Conservation (phyloP, 2,329 filamentous ascomycete species). For the Fusarium chuoi region DNA sequence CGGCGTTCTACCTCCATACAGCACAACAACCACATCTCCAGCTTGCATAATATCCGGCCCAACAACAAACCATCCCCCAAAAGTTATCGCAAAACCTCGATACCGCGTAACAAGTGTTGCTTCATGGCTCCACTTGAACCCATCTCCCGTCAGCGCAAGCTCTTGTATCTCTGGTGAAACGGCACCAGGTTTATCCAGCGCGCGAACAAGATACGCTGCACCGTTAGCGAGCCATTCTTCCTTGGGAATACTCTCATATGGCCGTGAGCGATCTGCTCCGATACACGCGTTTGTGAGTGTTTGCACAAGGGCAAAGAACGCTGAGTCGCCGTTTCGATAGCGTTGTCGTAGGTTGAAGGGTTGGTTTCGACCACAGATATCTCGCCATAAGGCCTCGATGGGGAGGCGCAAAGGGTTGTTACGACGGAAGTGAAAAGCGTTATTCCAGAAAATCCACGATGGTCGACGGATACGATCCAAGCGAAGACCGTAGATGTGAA, state of each 20-base stretch:
- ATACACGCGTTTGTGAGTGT: slow-evolving; percentile 50
- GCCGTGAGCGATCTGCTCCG: slow-evolving; percentile 42
- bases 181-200: slow-evolving; percentile 7
- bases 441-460: slow-evolving; percentile 47
- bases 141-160: slow-evolving; percentile 44
- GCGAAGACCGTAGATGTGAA: slow-evolving; percentile 45
- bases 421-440: slow-evolving; percentile 46
- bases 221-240: slow-evolving; percentile 47
- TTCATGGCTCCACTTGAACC: slow-evolving; percentile 51
- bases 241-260: slow-evolving; percentile 39
- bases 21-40: slow-evolving; percentile 47
- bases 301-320: slow-evolving; percentile 49
- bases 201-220: slow-evolving; percentile 47
- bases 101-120: slow-evolving; percentile 50
- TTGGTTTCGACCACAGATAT: slow-evolving; percentile 37
- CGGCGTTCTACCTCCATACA: slow-evolving; percentile 49
- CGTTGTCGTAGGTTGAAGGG: slow-evolving; percentile 41
- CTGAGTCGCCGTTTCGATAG: slow-evolving; percentile 44
- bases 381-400: slow-evolving; percentile 47
- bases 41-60: slow-evolving; percentile 46
- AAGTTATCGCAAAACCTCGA: slow-evolving; percentile 47
- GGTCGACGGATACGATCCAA: slow-evolving; percentile 41
- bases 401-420: slow-evolving; percentile 23
- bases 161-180: slow-evolving; percentile 39
- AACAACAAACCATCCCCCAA: slow-evolving; percentile 47